phyloP scores from a whole-genome alignment of 2,329 filamentous ascomycete species.

The Apiospora koreana region DNA sequence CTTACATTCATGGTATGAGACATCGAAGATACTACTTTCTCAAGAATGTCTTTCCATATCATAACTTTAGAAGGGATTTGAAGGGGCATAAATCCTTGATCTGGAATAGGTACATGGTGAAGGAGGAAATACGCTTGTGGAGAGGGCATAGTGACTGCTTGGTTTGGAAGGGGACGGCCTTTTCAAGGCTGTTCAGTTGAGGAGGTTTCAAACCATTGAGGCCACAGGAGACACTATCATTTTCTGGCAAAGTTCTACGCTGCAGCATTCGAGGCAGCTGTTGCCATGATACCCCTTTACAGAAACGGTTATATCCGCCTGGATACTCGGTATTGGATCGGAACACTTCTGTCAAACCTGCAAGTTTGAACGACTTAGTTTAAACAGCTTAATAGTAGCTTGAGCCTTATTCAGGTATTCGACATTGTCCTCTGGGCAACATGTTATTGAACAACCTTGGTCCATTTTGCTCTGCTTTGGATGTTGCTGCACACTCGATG shows the following conservation, averaged over 20 bases:
- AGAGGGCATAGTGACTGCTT: neutral
- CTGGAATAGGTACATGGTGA: neutral
- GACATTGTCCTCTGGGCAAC: neutral
- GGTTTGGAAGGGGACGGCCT: neutral
- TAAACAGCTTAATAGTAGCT: neutral
- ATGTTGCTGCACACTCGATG: neutral
- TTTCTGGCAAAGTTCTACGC: neutral
- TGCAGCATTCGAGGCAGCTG: neutral
- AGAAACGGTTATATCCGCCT: neutral
- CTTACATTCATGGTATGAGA: neutral
- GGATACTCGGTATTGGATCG: neutral
- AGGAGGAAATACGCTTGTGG: neutral
- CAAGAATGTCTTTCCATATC: neutral
- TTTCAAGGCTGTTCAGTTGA: neutral
- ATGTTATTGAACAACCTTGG: neutral
- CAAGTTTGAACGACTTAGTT: neutral
- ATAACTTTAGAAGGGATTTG: neutral
- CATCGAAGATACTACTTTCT: neutral
- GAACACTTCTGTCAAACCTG: neutral
- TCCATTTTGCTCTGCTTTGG: neutral
- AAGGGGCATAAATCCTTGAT: neutral
- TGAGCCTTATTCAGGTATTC: neutral
- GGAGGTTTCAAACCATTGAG: neutral
- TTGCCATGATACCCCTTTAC: neutral
- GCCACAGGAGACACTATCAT: neutral